Evolutionary conservation across 106 monocot species (phyloP).

Genomic region (Dendrobium catenatum): DNA sequence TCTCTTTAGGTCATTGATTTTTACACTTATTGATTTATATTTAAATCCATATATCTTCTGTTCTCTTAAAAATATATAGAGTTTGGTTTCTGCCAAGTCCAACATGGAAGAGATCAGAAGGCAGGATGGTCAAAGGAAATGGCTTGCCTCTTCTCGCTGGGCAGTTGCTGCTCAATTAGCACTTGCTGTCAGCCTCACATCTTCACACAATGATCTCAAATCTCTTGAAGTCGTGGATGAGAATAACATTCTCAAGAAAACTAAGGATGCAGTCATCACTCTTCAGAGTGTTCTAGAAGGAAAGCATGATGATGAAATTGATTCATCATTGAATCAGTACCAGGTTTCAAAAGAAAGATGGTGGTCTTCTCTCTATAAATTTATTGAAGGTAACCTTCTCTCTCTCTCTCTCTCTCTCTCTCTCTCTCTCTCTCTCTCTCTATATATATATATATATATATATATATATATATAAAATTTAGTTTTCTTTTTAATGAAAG

Average conservation of each 20-base stretch:
- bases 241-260: constrained; percentile 64
- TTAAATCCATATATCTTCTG: constrained; percentile 6
- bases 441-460: too few species aligned
- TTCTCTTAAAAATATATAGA: constrained; percentile 29
- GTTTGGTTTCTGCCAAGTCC: constrained; percentile 47
- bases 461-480: too few species aligned
- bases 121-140: constrained; percentile 47
- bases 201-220: constrained; percentile 74
- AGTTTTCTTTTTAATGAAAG: too few species aligned
- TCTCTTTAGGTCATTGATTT: background rate
- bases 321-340: constrained; percentile 53
- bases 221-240: constrained; percentile 53
- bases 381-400: constrained; percentile 69
- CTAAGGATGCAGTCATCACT: constrained; percentile 93
- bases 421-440: too few species aligned
- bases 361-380: constrained; percentile 98
- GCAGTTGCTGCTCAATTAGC: constrained; percentile 89
- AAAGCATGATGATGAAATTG: constrained; percentile 60
- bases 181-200: constrained; percentile 65
- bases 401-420: too few species aligned
- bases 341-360: constrained; percentile 71
- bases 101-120: constrained; percentile 36
- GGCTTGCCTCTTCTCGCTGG: constrained; percentile 87
- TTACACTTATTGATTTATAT: background rate
- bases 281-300: constrained; percentile 86